A percentile compares a stretch with the other conserved stretches of the same genome.
These are phyloP conservation scores for Emmonsiellopsis sp. DNA, from an alignment of 2,329 filamentous ascomycete genomes.

Conservation along the genomic window DNA sequence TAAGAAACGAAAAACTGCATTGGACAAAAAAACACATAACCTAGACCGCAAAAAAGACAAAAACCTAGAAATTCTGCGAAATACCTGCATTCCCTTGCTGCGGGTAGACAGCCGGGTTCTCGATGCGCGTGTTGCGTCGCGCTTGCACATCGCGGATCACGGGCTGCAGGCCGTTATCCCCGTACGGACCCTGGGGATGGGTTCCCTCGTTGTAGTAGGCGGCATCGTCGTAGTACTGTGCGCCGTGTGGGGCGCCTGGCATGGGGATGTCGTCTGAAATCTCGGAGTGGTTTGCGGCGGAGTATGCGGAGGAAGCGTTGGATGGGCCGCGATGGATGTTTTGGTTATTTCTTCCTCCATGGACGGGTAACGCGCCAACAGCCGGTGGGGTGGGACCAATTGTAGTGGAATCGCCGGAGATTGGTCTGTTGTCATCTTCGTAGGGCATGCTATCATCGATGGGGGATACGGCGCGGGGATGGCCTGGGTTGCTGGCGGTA, in stretches of 20 bases:
- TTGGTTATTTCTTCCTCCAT: constrained; percentile 42
- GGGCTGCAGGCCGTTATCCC: constrained; percentile 52
- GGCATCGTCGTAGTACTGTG: constrained; percentile 46
- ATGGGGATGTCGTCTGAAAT: constrained; percentile 48
- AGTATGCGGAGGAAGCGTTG: constrained; percentile 94
- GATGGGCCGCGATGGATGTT: constrained; percentile 81
- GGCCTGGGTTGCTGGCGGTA: constrained; percentile 48
- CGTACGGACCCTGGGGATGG: constrained; percentile 43
- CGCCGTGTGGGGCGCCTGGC: constrained; percentile 35
- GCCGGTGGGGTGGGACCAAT: not conserved
- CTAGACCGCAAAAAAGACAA: not conserved
- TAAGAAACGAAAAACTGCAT: not conserved
- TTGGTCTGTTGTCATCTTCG: constrained; percentile 54
- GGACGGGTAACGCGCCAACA: not conserved
- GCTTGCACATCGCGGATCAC: constrained; percentile 91
- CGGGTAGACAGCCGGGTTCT: constrained; percentile 79
- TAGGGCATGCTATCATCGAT: constrained; percentile 49
- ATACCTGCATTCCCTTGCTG: constrained; percentile 88
- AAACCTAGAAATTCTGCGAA: constrained; percentile 79
- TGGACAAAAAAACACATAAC: not conserved
- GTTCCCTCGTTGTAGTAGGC: constrained; percentile 45
- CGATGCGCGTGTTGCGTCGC: constrained; percentile 86
- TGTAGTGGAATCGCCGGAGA: constrained; percentile 55
- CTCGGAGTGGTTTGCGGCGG: constrained; percentile 66
- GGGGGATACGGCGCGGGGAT: constrained; percentile 50